Evolutionary conservation across 371 early-diverging fungal species (phyloP).

Genomic region (Apophysomyces ossiformis): DNA sequence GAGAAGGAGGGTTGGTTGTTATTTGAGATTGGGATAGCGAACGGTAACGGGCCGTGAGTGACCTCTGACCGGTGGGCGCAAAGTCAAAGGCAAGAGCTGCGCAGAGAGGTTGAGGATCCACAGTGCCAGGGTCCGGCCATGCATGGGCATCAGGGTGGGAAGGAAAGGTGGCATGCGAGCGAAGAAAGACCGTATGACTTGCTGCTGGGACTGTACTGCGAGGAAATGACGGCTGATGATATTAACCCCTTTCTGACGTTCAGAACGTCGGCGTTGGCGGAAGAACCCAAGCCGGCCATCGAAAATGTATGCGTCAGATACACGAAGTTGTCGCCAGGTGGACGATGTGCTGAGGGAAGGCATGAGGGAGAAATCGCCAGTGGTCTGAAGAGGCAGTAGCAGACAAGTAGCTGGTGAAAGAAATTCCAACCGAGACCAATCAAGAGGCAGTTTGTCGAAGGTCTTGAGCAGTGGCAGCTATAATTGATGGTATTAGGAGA

Average conservation of each 20-base stretch:
- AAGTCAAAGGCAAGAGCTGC: background rate
- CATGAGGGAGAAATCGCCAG: background rate
- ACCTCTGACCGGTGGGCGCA: background rate
- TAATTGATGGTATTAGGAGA: no score
- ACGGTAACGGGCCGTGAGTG: no score
- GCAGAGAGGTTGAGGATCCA: background rate
- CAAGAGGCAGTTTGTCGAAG: background rate
- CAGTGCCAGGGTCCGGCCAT: background rate
- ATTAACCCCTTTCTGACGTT: background rate
- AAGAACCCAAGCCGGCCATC: background rate
- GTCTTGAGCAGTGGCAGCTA: background rate
- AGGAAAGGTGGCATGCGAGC: background rate
- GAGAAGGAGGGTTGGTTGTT: background rate
- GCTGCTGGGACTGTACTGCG: background rate
- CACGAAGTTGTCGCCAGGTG: background rate
- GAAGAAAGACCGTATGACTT: background rate
- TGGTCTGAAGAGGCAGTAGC: background rate
- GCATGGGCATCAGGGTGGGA: background rate
- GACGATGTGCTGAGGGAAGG: background rate
- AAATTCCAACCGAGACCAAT: background rate
- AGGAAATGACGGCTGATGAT: background rate
- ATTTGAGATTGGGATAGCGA: no score
- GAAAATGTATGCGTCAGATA: background rate
- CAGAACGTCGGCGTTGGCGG: background rate
- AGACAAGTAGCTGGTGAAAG: background rate